A percentile compares a stretch with the other conserved stretches of the same genome.
Conservation (phyloP, 1,139 yeast species). For the Debaryomyces robertsiae region DNA sequence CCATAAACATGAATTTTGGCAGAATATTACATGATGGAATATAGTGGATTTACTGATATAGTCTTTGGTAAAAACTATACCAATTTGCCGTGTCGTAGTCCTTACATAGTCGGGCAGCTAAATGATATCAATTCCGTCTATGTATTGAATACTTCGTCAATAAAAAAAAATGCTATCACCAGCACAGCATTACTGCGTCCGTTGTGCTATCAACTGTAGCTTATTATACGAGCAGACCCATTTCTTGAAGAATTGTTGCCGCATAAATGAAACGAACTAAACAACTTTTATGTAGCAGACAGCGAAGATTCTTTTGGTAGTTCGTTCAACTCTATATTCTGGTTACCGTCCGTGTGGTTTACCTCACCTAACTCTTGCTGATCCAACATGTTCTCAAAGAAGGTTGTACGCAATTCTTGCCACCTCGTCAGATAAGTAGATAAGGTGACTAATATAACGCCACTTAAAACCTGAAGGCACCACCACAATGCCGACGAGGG, state of each 20-base stretch:
- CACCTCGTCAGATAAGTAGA: constrained; percentile 89
- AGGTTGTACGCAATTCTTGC: constrained; percentile 85
- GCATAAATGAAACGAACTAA: too few relatives aligned
- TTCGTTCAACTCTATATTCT: constrained; percentile 24
- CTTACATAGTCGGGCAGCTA: too few relatives aligned
- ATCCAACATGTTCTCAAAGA: constrained; percentile 79
- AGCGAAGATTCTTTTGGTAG: constrained; percentile 9
- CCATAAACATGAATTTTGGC: constrained; percentile 54
- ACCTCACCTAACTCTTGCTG: constrained; percentile 43
- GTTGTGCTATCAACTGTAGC: too few relatives aligned
- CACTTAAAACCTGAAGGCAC: constrained; percentile 71
- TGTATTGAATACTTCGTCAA: too few relatives aligned
- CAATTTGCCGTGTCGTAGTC: constrained; percentile 34
- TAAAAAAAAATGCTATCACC: too few relatives aligned
- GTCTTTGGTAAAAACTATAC: constrained; percentile 55
- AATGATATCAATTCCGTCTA: too few relatives aligned
- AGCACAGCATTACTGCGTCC: too few relatives aligned
- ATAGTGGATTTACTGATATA: constrained; percentile 47
- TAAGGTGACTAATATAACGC: constrained; percentile 67
- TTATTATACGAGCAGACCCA: too few relatives aligned
- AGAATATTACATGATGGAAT: constrained; percentile 57
- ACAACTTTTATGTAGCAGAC: constrained; percentile 2
- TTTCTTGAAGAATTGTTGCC: too few relatives aligned
- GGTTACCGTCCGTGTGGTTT: constrained; percentile 18
- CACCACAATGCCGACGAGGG: constrained; percentile 84